A percentile compares a stretch with the other conserved stretches of the same genome.
Evolutionary conservation across 2,329 filamentous ascomycete genomes (phyloP).

Genomic region (Phoma sp.): DNA sequence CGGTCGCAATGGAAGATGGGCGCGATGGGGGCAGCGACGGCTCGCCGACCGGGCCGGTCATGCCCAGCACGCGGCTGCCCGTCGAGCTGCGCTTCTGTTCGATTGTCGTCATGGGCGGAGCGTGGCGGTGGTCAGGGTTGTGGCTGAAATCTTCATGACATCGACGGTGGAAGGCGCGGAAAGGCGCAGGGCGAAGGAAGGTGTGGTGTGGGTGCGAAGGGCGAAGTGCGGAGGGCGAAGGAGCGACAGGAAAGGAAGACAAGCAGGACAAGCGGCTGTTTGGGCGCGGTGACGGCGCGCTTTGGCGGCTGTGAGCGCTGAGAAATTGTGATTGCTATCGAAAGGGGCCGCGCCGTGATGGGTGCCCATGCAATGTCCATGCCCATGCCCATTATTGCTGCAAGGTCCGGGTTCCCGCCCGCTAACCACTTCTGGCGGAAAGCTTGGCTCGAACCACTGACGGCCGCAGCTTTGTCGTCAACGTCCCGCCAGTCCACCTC

Average conservation of each 20-base stretch:
- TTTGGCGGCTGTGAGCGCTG: constrained; percentile 6
- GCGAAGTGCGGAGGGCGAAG: constrained; percentile 1
- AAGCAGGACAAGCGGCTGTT: constrained; percentile 11
- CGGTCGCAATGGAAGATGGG: constrained; percentile 52
- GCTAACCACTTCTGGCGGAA: constrained; percentile 5
- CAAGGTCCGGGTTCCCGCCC: constrained; percentile 4
- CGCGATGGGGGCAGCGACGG: constrained; percentile 56
- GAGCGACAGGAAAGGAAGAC: constrained; percentile 31
- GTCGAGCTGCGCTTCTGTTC: constrained; percentile 43
- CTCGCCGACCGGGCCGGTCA: constrained; percentile 56
- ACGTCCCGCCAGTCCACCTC: constrained; percentile 17
- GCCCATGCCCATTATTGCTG: constrained; percentile 3
- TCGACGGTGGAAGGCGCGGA: constrained; percentile 17
- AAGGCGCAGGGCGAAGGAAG: constrained; percentile 14
- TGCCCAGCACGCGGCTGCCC: constrained; percentile 45
- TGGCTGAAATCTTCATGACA: constrained; percentile 45
- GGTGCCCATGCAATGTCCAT: background rate
- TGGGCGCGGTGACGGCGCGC: constrained; percentile 14
- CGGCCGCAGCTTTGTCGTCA: constrained; percentile 20
- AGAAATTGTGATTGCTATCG: constrained; percentile 3
- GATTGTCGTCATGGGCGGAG: constrained; percentile 41
- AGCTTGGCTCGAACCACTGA: constrained; percentile 19
- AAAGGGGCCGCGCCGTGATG: constrained; percentile 12
- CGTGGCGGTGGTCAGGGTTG: constrained; percentile 34
- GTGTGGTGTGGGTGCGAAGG: background rate